Percentiles rank a stretch among this genome's conserved stretches.
Evolutionary conservation across 495 filamentous ascomycete genomes (phyloP).

Genomic region (Parathielavia appendiculata): DNA sequence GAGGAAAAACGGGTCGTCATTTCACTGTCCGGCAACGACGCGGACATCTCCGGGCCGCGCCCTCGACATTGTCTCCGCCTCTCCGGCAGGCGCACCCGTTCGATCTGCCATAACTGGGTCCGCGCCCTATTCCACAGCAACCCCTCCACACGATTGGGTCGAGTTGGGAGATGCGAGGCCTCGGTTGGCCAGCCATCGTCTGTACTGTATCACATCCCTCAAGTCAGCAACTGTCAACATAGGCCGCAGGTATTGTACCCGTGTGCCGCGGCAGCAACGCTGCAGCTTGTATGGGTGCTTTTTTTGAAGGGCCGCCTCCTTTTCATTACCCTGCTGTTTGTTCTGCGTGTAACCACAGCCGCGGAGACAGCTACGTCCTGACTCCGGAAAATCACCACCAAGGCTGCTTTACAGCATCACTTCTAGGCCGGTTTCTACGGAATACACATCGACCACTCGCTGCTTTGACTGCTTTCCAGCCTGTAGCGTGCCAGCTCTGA

Average conservation of each 20-base stretch:
- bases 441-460: no score
- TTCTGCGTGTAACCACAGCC: not conserved
- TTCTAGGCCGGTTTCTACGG: no score
- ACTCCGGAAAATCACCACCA: not conserved
- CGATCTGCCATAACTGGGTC: slow-evolving; percentile 4
- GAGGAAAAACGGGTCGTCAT: not conserved
- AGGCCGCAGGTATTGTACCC: no score
- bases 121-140: not conserved
- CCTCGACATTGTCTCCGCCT: not conserved
- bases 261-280: no score
- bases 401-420: no score
- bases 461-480: no score
- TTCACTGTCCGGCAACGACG: not conserved
- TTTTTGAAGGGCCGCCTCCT: not conserved
- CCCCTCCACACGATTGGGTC: no score
- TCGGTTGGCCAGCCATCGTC: no score
- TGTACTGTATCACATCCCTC: no score
- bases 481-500: no score
- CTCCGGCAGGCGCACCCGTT: slow-evolving; percentile 1
- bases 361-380: not conserved
- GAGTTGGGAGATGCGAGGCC: not conserved
- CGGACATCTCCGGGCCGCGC: not conserved
- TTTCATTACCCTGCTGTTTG: not conserved
- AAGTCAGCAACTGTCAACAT: no score
- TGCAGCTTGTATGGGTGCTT: not conserved